Evolutionary conservation across 2,329 filamentous ascomycete genomes (phyloP).

Genomic region (Metarhizium anisopliae): DNA sequence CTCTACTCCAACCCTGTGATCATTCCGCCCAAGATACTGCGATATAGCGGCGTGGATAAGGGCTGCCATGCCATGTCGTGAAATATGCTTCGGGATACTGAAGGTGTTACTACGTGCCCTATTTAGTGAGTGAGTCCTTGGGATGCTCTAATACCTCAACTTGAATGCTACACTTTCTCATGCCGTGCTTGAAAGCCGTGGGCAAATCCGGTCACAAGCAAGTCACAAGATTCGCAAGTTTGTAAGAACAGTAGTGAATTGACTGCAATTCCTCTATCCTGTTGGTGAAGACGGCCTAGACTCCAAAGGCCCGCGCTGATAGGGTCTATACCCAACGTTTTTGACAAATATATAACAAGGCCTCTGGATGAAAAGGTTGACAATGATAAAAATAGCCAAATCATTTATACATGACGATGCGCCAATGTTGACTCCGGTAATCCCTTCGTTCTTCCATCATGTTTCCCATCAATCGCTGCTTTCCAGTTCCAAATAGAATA

Average conservation of each 20-base stretch:
- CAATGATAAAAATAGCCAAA: slow-evolving; percentile 9
- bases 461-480: slow-evolving; percentile 12
- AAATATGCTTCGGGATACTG: too few species aligned
- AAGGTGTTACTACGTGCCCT: too few species aligned
- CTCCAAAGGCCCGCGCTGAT: slow-evolving; percentile 2
- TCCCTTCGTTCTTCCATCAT: slow-evolving; percentile 13
- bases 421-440: slow-evolving; percentile 15
- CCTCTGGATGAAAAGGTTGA: neutral
- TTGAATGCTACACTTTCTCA: too few species aligned
- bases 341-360: slow-evolving; percentile 1
- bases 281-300: slow-evolving; percentile 10
- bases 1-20: neutral
- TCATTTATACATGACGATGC: slow-evolving; percentile 16
- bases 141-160: too few species aligned
- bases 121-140: too few species aligned
- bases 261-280: slow-evolving; percentile 15
- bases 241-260: neutral
- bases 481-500: slow-evolving; percentile 3
- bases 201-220: neutral
- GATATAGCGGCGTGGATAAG: too few species aligned
- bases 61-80: too few species aligned
- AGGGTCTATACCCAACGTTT: neutral
- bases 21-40: too few species aligned
- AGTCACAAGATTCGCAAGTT: neutral
- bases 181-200: too few species aligned